Conservation (phyloP, 306 rosid species). For the Crataegus laevigata region DNA sequence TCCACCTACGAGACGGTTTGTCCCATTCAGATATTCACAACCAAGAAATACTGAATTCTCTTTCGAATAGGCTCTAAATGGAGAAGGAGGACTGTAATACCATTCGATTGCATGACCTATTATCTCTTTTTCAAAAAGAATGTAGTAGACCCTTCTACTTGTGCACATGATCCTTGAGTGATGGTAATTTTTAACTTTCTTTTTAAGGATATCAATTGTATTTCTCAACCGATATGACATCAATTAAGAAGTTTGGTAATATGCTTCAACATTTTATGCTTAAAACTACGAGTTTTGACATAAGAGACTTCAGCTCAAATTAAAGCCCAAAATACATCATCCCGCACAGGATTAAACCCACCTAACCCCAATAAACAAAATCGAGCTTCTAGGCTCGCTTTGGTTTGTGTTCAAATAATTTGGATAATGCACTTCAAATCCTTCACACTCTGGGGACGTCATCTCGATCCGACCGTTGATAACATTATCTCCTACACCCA, state of each 20-base stretch:
- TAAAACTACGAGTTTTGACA: not conserved
- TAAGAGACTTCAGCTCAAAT: not conserved
- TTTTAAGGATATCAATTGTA: too few species aligned
- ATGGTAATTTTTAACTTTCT: too few species aligned
- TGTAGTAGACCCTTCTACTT: too few species aligned
- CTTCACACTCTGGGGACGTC: not conserved
- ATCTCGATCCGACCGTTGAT: not conserved
- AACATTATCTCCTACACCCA: not conserved
- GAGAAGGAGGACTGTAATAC: not conserved
- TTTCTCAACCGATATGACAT: too few species aligned
- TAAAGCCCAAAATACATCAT: too few species aligned
- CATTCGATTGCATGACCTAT: not conserved
- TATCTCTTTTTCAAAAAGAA: too few species aligned
- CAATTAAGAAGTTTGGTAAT: too few species aligned
- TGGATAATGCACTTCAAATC: not conserved
- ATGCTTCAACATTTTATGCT: too few species aligned
- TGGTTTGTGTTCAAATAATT: not conserved
- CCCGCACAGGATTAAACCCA: too few species aligned
- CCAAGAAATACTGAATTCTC: not conserved
- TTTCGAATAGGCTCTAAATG: not conserved
- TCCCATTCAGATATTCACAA: not conserved
- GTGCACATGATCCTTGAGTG: too few species aligned
- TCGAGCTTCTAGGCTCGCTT: too few species aligned
- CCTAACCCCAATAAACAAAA: too few species aligned
- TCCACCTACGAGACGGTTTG: not conserved